Evolutionary conservation across 805 yeast genomes (phyloP).

Genomic region (Spathaspora sp.): DNA sequence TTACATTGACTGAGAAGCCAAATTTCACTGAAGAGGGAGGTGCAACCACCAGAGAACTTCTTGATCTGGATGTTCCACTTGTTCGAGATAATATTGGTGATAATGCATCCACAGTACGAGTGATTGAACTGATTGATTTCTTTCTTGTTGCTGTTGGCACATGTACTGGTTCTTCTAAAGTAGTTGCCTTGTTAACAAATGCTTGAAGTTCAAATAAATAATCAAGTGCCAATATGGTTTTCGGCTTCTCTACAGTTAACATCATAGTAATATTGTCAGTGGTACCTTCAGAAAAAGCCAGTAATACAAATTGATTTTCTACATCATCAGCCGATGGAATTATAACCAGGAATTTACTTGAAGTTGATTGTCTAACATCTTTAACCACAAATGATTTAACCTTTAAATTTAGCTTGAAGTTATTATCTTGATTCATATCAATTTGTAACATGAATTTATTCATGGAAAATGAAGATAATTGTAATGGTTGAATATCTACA

Average conservation of each 20-base stretch:
- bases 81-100: neutral
- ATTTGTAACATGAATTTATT: slow-evolving; percentile 54
- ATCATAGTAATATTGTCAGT: slow-evolving; percentile 43
- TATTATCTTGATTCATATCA: slow-evolving; percentile 49
- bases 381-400: slow-evolving; percentile 72
- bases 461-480: slow-evolving; percentile 42
- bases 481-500: slow-evolving; percentile 29
- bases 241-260: slow-evolving; percentile 75
- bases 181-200: slow-evolving; percentile 52
- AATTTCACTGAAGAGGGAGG: slow-evolving; percentile 15
- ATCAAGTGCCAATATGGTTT: slow-evolving; percentile 78
- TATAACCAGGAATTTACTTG: slow-evolving; percentile 73
- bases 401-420: slow-evolving; percentile 56
- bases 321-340: slow-evolving; percentile 66
- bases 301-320: slow-evolving; percentile 68
- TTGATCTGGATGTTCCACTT: neutral
- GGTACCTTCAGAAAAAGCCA: slow-evolving; percentile 41
- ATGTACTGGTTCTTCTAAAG: neutral
- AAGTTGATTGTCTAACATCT: slow-evolving; percentile 62
- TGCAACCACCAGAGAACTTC: neutral
- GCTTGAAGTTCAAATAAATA: slow-evolving; percentile 72
- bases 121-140: neutral
- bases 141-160: slow-evolving; percentile 2
- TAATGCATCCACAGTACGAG: neutral
- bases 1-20: slow-evolving; percentile 63